phyloP scores from a whole-genome alignment of 225 moss, liverwort and hornwort species.

The Polytrichum commune region DNA sequence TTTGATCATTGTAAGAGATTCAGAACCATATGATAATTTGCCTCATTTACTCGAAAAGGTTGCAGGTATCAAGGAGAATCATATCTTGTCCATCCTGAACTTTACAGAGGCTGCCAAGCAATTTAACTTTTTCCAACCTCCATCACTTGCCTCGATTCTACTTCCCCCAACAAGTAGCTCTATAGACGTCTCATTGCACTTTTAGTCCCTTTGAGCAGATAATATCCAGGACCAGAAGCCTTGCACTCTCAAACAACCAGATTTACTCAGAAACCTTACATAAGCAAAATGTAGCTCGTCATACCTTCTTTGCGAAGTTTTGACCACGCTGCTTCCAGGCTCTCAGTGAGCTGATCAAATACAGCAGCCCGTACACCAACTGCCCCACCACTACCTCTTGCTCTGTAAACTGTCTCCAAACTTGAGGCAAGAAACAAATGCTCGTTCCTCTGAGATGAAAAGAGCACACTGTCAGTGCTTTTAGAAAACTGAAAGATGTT shows the following conservation, averaged over 20 bases:
- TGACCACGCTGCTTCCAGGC: constrained; percentile 90
- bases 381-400: constrained; percentile 25
- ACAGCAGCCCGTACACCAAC: constrained; percentile 73
- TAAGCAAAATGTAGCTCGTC: neutral
- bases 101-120: neutral
- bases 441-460: constrained; percentile 37
- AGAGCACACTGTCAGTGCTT: constrained; percentile 16
- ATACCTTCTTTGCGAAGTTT: constrained; percentile 80
- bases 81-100: neutral
- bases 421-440: constrained; percentile 28
- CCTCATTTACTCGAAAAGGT: neutral
- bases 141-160: neutral
- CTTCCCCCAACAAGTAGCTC: too few species aligned
- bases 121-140: neutral
- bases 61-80: neutral
- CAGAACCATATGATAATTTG: neutral
- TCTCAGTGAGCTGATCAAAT: constrained; percentile 86
- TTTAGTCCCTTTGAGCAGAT: too few species aligned
- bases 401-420: constrained; percentile 8
- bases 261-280: neutral
- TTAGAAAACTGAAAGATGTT: neutral
- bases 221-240: too few species aligned
- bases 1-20: neutral
- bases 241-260: neutral
- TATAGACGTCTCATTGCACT: too few species aligned